Evolutionary conservation across 495 filamentous ascomycete species (phyloP).

Genomic region (Daldinia decipiens): DNA sequence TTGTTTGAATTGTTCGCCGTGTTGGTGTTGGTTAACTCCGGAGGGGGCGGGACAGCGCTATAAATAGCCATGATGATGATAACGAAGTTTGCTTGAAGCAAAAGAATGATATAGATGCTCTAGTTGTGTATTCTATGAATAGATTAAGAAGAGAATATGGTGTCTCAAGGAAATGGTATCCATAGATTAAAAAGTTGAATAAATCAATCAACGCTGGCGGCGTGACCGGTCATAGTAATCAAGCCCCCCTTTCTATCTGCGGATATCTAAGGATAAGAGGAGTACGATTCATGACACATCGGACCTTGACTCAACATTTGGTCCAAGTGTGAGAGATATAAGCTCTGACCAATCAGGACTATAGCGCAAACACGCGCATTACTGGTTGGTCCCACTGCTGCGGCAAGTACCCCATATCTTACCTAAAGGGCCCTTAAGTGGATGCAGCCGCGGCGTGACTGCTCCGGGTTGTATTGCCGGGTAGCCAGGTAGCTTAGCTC

Average conservation of each 20-base stretch:
- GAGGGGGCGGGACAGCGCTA: constrained; percentile 53
- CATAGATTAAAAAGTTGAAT: background rate
- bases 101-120: background rate
- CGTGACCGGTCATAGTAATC: background rate
- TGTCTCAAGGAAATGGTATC: background rate
- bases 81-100: constrained; percentile 1
- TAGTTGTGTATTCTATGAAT: background rate
- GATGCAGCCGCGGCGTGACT: constrained; percentile 21
- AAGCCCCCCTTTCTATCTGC: background rate
- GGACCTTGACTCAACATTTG: constrained; percentile 26
- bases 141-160: background rate
- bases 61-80: constrained; percentile 50
- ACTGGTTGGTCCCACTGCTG: constrained; percentile 22
- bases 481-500: constrained; percentile 22
- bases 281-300: constrained; percentile 47
- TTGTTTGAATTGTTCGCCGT: constrained; percentile 11
- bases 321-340: constrained; percentile 10
- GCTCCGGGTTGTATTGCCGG: constrained; percentile 5
- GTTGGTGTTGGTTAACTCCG: constrained; percentile 29
- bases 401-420: background rate
- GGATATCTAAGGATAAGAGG: background rate
- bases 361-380: constrained; percentile 46
- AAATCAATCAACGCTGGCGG: background rate
- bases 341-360: constrained; percentile 46
- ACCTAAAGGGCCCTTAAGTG: constrained; percentile 17